Conservation (phyloP, 2,329 filamentous ascomycete species). For the Aspergillus pseudoglaucus region DNA sequence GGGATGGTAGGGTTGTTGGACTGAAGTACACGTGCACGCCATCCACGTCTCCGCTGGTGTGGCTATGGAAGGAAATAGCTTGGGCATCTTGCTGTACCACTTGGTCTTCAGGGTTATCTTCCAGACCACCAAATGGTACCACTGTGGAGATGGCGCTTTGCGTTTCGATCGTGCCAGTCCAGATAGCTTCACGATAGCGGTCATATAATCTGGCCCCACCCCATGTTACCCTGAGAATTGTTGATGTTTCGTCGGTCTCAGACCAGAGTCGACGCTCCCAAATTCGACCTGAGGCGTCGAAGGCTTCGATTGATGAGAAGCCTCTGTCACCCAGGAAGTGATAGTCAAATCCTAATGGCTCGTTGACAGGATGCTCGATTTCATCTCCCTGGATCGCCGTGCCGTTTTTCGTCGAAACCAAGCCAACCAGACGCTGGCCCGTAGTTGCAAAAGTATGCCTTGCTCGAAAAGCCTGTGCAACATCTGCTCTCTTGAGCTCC, state of each 20-base stretch:
- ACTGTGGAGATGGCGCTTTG: background rate
- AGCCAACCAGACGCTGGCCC: slow-evolving; percentile 6
- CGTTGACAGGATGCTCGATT: background rate
- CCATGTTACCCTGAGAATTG: slow-evolving; percentile 7
- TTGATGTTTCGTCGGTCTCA: slow-evolving; percentile 1
- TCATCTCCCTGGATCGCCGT: slow-evolving; percentile 7
- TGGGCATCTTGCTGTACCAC: background rate
- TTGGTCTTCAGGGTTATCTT: slow-evolving; percentile 7
- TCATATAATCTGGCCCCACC: slow-evolving; percentile 10
- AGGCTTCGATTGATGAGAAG: slow-evolving; percentile 9
- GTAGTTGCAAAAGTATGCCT: slow-evolving; percentile 9
- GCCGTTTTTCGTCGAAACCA: background rate
- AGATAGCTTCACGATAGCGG: slow-evolving; percentile 8
- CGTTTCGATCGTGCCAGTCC: slow-evolving; percentile 7
- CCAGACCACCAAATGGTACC: slow-evolving; percentile 5
- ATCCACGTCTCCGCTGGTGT: slow-evolving; percentile 9
- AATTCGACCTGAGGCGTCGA: slow-evolving; percentile 7
- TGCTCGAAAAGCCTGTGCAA: slow-evolving; percentile 3
- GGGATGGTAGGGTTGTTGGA: background rate
- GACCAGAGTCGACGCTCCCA: slow-evolving; percentile 8
- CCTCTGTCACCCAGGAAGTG: slow-evolving; percentile 8
- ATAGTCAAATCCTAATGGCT: slow-evolving; percentile 2
- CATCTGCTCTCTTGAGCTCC: slow-evolving; percentile 1
- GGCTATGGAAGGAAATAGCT: slow-evolving; percentile 4
- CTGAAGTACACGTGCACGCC: slow-evolving; percentile 3